Evolutionary conservation across 2,329 filamentous ascomycete genomes (phyloP).

Genomic region (Neofusicoccum sp.): DNA sequence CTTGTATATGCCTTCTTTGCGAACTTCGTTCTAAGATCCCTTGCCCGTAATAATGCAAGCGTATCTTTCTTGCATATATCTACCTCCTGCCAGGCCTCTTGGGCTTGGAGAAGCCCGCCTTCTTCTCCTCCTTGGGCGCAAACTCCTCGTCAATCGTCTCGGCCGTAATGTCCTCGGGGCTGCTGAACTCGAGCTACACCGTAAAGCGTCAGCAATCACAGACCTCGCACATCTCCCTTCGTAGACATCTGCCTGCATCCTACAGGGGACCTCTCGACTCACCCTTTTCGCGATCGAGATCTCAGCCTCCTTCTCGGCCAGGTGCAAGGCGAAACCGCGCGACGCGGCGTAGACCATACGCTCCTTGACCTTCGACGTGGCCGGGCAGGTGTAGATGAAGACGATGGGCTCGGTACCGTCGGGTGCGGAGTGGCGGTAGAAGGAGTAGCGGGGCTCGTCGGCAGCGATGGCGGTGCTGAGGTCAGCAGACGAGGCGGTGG

Average conservation of each 20-base stretch:
- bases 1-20: neutral
- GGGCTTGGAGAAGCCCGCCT: slow-evolving; percentile 73
- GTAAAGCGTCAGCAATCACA: slow-evolving; percentile 67
- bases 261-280: slow-evolving; percentile 42
- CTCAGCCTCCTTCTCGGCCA: slow-evolving; percentile 67
- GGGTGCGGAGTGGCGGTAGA: slow-evolving; percentile 67
- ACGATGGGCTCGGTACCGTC: slow-evolving; percentile 63
- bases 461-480: slow-evolving; percentile 64
- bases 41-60: neutral
- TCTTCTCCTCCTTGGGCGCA: slow-evolving; percentile 66
- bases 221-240: neutral
- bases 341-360: slow-evolving; percentile 80
- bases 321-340: slow-evolving; percentile 61
- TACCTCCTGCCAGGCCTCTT: slow-evolving; percentile 72
- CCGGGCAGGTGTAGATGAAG: slow-evolving; percentile 83
- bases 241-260: slow-evolving; percentile 1
- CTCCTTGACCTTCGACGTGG: slow-evolving; percentile 73
- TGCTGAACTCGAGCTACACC: slow-evolving; percentile 34
- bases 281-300: slow-evolving; percentile 71
- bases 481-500: slow-evolving; percentile 57
- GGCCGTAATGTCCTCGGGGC: slow-evolving; percentile 43
- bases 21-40: neutral
- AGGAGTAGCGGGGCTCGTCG: slow-evolving; percentile 74
- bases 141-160: slow-evolving; percentile 68
- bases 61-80: neutral